phyloP scores from a whole-genome alignment of 129 eudicot genomes.

The Arctium lappa region DNA sequence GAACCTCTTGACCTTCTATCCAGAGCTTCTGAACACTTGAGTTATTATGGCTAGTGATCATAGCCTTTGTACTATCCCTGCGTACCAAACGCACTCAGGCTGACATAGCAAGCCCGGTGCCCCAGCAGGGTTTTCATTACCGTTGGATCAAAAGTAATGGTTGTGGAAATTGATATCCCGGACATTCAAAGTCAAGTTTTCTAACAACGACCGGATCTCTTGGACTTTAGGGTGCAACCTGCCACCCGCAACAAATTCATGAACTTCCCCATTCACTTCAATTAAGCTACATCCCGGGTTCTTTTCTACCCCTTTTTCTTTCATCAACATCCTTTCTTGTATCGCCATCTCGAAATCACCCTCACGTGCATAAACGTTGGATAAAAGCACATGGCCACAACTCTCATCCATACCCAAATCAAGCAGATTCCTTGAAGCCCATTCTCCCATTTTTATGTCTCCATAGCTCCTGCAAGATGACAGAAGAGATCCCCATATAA shows the following conservation, averaged over 20 bases:
- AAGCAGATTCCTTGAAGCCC: constrained; percentile 46
- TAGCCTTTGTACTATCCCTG: neutral
- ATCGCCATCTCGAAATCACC: constrained; percentile 53
- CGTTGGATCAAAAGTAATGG: neutral
- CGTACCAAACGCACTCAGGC: neutral
- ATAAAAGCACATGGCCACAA: constrained; percentile 50
- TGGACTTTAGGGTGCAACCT: constrained; percentile 32
- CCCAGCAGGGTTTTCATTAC: neutral
- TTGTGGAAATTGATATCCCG: constrained; percentile 22
- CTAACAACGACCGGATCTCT: constrained; percentile 28
- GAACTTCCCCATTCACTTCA: constrained; percentile 67
- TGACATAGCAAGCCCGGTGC: neutral
- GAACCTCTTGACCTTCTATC: no score
- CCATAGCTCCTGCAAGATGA: constrained; percentile 49
- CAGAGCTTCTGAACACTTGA: no score
- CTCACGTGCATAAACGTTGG: constrained; percentile 62
- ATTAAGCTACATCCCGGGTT: constrained; percentile 59
- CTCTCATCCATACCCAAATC: constrained; percentile 40
- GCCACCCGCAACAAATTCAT: constrained; percentile 65
- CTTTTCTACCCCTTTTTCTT: constrained; percentile 42
- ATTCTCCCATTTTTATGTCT: constrained; percentile 42
- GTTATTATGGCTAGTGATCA: no score
- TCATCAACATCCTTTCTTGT: constrained; percentile 51
- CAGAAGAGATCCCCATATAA: constrained; percentile 66
- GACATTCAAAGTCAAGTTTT: constrained; percentile 15